These are phyloP conservation scores for Paraleonurus japonicus DNA, from an alignment of 257 asterid genomes.

Conservation along the genomic window DNA sequence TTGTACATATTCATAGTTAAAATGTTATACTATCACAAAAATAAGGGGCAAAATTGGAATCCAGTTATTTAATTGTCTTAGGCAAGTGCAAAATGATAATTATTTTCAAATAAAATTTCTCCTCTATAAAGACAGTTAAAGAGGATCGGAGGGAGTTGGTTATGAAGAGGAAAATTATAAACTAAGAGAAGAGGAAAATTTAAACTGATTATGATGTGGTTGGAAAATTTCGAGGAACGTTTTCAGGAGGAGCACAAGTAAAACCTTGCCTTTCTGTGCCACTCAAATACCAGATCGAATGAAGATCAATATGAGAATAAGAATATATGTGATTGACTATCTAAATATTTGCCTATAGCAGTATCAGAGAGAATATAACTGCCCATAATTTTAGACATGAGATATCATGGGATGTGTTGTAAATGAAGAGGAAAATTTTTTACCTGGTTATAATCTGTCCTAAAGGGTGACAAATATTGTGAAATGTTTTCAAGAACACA, in stretches of 20 bases:
- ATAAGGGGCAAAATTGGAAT: neutral
- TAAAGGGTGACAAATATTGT: neutral
- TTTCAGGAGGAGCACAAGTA: neutral
- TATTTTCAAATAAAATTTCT: no score
- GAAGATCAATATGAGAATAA: neutral
- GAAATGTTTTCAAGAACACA: neutral
- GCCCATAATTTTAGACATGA: neutral
- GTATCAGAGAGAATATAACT: neutral
- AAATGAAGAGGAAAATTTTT: neutral
- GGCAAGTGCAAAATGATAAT: no score
- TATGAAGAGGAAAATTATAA: neutral
- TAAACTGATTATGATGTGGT: neutral
- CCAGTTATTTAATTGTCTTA: no score
- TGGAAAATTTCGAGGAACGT: neutral
- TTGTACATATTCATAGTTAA: no score
- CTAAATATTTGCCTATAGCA: neutral
- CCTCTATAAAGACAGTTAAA: no score
- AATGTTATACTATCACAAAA: neutral
- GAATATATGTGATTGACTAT: neutral
- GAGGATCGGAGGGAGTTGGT: neutral
- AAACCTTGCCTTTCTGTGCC: conserved; percentile 31
- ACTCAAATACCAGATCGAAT: conserved; percentile 30
- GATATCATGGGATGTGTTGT: neutral
- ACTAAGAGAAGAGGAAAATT: neutral
- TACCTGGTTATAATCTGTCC: neutral